Conservation (phyloP, 768 basidiomycete species). For the Mycena olivaceomarginata region DNA sequence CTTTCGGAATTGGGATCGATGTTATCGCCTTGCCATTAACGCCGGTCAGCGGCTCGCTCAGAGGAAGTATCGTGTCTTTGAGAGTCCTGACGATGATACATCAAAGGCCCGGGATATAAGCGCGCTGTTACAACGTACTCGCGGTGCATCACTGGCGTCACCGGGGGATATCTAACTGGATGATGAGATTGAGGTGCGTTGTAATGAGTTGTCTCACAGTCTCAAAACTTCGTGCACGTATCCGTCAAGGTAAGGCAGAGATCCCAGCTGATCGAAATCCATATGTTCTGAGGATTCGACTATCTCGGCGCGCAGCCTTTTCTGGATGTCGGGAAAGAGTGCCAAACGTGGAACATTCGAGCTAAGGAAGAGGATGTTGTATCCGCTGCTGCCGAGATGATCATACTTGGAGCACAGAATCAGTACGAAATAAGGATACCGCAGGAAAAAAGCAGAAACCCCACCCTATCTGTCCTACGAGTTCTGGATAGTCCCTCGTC, state of each 20-base stretch:
- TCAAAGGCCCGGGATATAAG: background rate
- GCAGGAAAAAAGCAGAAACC: background rate
- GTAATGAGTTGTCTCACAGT: background rate
- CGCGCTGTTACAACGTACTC: background rate
- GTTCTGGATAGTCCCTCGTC: background rate
- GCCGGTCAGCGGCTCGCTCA: slow-evolving; percentile 1
- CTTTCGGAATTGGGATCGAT: background rate
- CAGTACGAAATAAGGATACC: background rate
- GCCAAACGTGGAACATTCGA: slow-evolving; percentile 50
- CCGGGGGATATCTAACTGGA: background rate
- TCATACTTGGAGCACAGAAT: slow-evolving; percentile 42
- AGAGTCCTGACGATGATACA: background rate
- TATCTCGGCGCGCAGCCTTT: slow-evolving; percentile 49
- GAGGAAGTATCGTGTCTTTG: background rate
- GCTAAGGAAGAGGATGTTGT: slow-evolving; percentile 52
- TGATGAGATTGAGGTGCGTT: background rate
- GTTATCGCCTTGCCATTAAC: background rate
- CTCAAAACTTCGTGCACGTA: slow-evolving; percentile 19
- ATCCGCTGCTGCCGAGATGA: slow-evolving; percentile 53
- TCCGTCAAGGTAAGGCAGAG: slow-evolving; percentile 16
- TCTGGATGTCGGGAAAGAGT: slow-evolving; percentile 48
- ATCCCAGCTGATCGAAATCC: slow-evolving; percentile 48
- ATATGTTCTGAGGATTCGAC: slow-evolving; percentile 42
- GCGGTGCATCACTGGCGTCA: slow-evolving; percentile 1
- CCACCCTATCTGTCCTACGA: slow-evolving; percentile 8